Conservation (phyloP, 495 filamentous ascomycete species). For the Xylaria acuta region DNA sequence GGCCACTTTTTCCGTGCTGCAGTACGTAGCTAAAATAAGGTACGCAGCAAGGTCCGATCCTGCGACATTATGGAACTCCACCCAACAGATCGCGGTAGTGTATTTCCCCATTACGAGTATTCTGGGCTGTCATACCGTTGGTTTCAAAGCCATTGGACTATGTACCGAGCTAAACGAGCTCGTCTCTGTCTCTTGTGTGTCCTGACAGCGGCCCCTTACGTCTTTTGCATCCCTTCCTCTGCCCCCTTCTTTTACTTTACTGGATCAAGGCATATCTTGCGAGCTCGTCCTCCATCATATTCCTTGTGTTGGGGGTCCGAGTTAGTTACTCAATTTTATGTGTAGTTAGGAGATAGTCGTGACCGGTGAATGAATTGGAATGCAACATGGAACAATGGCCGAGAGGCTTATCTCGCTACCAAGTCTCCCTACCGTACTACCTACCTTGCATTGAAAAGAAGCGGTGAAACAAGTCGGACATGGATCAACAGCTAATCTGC, state of each 20-base stretch:
- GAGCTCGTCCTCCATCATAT: not conserved
- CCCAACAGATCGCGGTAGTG: not conserved
- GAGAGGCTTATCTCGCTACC: conserved; percentile 11
- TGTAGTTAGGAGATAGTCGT: not conserved
- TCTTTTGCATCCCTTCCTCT: not conserved
- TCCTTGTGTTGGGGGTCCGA: not conserved
- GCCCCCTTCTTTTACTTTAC: not conserved
- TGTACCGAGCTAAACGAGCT: not conserved
- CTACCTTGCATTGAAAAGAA: not conserved
- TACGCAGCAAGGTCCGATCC: not conserved
- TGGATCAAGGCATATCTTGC: not conserved
- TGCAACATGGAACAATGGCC: not conserved
- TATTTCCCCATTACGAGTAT: not conserved
- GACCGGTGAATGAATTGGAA: not conserved
- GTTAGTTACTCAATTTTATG: not conserved
- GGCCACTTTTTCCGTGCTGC: not conserved
- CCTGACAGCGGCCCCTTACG: not conserved
- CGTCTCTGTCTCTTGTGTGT: not conserved
- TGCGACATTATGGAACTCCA: not conserved
- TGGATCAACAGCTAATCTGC: conserved; percentile 4
- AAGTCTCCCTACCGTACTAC: not conserved
- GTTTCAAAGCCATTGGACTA: not conserved
- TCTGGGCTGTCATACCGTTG: not conserved
- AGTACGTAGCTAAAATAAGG: not conserved
- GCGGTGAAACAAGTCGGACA: conserved; percentile 10